Evolutionary conservation across 371 early-diverging fungal species (phyloP), one percentile per base, ranked within the genome.

Genomic region (Fennellomyces sp.): DNA sequence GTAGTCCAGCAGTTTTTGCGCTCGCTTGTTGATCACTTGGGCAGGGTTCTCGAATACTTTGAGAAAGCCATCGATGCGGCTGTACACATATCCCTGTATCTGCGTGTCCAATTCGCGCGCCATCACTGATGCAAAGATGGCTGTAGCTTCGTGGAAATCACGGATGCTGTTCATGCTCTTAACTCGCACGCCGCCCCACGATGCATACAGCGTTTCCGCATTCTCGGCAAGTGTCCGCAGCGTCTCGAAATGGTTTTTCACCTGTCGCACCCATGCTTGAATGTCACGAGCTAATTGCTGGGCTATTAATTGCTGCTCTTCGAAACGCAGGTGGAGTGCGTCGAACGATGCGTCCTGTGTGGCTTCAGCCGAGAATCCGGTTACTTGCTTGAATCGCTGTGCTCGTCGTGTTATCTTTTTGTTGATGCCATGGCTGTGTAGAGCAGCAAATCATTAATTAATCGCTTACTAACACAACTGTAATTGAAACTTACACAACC

Each of bases 1-100:
- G 66, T 87, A 89, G 65, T 94, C 94, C 30, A 94, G 66, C 47
- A 86, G 64, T 57, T 94, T 94, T 57, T 85, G 75, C 4, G 88
- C 86, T 6, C 94, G 75, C 60, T 94, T 94, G 61, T 82, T 83
- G 70, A 92, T 91, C 15, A 94, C 85, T 50, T 87, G 81, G 13
- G 72, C 63, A 13, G 92, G 92, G 21, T 86, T 88, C 42, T 85
- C 80, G 69, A 89, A 91, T 21, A 80, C 72, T 27, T 70, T 75
- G 19, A 88, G 58, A 55, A 88, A 83, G 3, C 60, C 68, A 15
- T 89, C 88, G 29, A 92, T 78, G 25, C 78, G 68, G 21, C 84
- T 83, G 38, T 83, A 80, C 3, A 91, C 69, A 54, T 63, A 64
- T 11, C 71, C 71, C 26, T 70, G 67, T 15, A 80, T 66, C 56